Percentiles rank a stretch among this genome's conserved stretches.
Conservation (phyloP, 2,329 filamentous ascomycete species). For the Thelonectria blattea region DNA sequence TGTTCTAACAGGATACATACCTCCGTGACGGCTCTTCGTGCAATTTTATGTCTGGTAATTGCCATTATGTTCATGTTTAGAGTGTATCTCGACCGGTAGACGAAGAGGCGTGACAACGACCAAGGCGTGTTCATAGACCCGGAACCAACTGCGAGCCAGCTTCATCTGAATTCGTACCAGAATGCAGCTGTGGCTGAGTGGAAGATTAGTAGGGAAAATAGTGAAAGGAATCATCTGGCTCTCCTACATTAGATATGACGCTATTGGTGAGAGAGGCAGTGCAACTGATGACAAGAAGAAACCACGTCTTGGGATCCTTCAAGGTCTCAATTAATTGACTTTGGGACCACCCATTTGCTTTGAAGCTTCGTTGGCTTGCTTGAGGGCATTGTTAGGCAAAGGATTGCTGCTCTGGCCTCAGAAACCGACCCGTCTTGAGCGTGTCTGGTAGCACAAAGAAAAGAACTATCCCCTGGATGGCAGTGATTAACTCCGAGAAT, state of each 20-base stretch:
- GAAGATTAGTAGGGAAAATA: not conserved
- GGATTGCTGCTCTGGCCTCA: no score
- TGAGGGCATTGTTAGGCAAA: no score
- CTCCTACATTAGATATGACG: conserved; percentile 2
- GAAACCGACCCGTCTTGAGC: no score
- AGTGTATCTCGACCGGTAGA: not conserved
- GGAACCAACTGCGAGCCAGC: not conserved
- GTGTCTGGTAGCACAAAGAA: not conserved
- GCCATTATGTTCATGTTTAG: not conserved
- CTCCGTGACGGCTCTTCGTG: not conserved
- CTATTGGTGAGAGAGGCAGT: conserved; percentile 2
- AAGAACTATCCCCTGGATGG: not conserved
- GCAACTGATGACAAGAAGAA: not conserved
- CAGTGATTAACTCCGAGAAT: conserved; percentile 5
- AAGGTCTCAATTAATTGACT: not conserved
- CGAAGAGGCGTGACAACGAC: conserved; percentile 2
- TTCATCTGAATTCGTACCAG: not conserved
- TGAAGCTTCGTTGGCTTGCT: no score
- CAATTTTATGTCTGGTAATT: not conserved
- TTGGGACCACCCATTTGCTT: not conserved
- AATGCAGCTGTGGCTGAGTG: no score
- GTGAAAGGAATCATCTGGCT: no score
- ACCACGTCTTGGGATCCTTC: not conserved
- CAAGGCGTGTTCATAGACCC: conserved; percentile 1
- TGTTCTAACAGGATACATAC: not conserved